phyloP scores from a whole-genome alignment of 2,329 filamentous ascomycete species.

The Paecilomyces formosus region DNA sequence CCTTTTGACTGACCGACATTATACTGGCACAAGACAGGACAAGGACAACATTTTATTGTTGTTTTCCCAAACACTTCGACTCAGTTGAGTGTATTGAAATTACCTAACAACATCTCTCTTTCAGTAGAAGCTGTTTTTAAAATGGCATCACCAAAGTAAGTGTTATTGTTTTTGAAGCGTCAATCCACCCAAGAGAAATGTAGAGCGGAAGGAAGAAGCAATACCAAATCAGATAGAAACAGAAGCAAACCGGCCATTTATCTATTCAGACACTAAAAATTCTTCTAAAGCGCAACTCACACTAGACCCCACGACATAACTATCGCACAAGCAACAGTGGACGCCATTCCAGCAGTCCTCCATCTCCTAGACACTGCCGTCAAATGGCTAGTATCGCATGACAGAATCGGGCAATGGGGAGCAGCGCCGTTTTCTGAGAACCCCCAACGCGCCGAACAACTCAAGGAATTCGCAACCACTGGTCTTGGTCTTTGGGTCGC shows the following conservation, averaged over 20 bases:
- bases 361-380: conserved; percentile 7
- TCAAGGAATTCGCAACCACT: conserved; percentile 8
- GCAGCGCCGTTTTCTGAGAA: conserved; percentile 7
- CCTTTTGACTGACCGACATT: too few species aligned
- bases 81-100: not conserved
- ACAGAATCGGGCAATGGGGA: conserved; percentile 9
- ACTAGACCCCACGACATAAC: not conserved
- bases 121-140: not conserved
- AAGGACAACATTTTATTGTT: not conserved
- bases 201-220: not conserved
- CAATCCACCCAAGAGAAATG: not conserved
- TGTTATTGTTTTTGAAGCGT: not conserved
- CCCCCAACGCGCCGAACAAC: conserved; percentile 7
- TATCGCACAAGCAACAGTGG: conserved; percentile 2
- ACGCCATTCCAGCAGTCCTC: conserved; percentile 7
- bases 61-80: not conserved
- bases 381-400: conserved; percentile 8
- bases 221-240: not conserved
- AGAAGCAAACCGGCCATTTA: too few species aligned
- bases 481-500: conserved; percentile 9
- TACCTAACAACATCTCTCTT: not conserved
- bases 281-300: not conserved
- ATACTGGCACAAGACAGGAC: not conserved
- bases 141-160: not conserved
- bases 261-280: not conserved